Percentiles rank a stretch among this genome's conserved stretches.
phyloP scores from a whole-genome alignment of 2,329 filamentous ascomycete genomes.

The Bipolaris victoriae region DNA sequence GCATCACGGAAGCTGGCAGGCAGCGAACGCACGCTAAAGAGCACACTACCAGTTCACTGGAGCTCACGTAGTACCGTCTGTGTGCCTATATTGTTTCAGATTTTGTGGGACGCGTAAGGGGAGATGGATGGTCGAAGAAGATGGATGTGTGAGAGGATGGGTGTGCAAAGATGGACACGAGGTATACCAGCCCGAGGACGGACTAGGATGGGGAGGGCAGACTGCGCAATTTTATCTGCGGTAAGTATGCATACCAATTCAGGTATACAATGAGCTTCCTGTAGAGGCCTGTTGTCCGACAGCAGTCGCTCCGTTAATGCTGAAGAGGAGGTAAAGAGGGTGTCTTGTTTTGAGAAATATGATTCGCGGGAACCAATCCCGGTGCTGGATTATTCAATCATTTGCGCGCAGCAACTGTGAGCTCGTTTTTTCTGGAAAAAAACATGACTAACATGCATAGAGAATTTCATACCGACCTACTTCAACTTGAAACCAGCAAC shows the following conservation, averaged over 20 bases:
- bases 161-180: background rate
- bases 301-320: background rate
- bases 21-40: background rate
- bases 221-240: background rate
- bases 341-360: background rate
- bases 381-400: background rate
- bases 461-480: background rate
- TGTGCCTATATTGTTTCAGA: background rate
- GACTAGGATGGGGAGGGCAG: background rate
- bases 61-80: background rate
- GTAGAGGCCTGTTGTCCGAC: background rate
- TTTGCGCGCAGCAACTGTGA: background rate
- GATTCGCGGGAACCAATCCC: conserved; percentile 3
- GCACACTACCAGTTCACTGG: conserved; percentile 1
- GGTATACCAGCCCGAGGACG: background rate
- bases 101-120: background rate
- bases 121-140: background rate
- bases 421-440: background rate
- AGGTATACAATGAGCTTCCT: background rate
- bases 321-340: background rate
- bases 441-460: background rate
- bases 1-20: conserved; percentile 5
- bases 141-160: background rate
- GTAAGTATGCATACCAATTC: no score
- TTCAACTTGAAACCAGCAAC: conserved; percentile 1